Base-by-base conservation (phyloP, 2,329 filamentous ascomycete species). In the Teratosphaeria zuluensis region DNA sequence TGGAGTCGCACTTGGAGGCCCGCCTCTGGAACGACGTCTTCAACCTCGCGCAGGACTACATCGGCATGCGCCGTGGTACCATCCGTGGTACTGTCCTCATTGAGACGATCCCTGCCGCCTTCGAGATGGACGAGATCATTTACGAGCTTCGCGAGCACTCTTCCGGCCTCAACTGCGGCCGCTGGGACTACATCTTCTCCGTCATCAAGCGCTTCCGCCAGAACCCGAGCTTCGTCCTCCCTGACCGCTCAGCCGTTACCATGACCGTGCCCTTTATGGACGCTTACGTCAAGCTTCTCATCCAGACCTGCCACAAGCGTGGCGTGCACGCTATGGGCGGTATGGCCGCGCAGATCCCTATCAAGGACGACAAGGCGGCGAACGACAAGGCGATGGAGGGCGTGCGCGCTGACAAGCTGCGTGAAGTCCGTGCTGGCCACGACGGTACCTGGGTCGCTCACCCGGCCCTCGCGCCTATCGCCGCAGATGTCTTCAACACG, bases 111-210 rank as follows among this genome's bases (percentile, higher is more conserved):
- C 83, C 92, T 51, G 94, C 94, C 51, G 94, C 92, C 16, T 99
- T 99, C 71, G 94, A 99, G 82, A 99, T 99, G 94, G 94, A 99
- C 70, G 94, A 99, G 85, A 97, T 99, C 77, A 97, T 99, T 78
- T 99, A 96, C 76, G 94, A 97, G 80, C 87, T 99, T 66, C 88
- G 94, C 61, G 92, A 97, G 73, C 94, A 99, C 81, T 92, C 87
- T 74, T 88, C 92, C 6, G 94, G 94, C 54, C 84, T 99, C 71
- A 99, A 99, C 85, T 97, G 94, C 77, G 94, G 94, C 64, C 88
- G 94, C 67, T 99, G 94, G 94, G 94, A 99, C 74, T 99, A 99
- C 82, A 97, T 99, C 78, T 99, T 99, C 83, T 94, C 88, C 75
- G 90, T 92, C 72, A 97, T 99, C 81, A 99, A 99, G 84, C 96